Evolutionary conservation across 1,284 basidiomycete genomes (phyloP).

Genomic region (Leucoagaricus sp.): DNA sequence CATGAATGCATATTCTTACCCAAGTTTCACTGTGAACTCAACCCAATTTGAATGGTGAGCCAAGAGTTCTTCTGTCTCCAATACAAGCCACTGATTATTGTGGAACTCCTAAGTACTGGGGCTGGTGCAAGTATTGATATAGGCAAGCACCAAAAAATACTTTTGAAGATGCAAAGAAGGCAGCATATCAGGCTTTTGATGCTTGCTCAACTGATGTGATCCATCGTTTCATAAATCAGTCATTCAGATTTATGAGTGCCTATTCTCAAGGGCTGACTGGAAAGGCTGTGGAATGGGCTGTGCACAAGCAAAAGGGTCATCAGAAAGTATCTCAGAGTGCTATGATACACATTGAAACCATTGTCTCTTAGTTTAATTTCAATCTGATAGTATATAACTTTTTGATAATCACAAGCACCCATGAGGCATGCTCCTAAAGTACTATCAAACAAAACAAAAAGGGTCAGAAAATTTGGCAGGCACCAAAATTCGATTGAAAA

Average conservation of each 20-base stretch:
- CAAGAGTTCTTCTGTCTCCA: background rate
- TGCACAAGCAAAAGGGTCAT: too few species aligned
- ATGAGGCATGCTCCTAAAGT: background rate
- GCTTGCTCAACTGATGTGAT: slow-evolving; percentile 21
- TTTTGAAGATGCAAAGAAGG: slow-evolving; percentile 6
- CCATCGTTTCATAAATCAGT: slow-evolving; percentile 26
- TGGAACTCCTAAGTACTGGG: slow-evolving; percentile 4
- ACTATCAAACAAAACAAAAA: too few species aligned
- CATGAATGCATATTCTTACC: slow-evolving; percentile 14
- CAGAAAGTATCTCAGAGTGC: too few species aligned
- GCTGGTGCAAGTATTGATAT: slow-evolving; percentile 8
- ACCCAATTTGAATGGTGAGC: slow-evolving; percentile 24
- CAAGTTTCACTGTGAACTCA: slow-evolving; percentile 20
- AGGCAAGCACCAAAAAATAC: background rate
- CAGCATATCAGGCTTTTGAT: slow-evolving; percentile 2
- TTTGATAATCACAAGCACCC: too few species aligned
- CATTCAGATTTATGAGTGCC: slow-evolving; percentile 25
- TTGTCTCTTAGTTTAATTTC: too few species aligned
- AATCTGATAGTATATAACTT: too few species aligned
- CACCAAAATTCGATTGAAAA: slow-evolving; percentile 26
- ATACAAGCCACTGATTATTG: background rate
- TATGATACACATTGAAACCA: too few species aligned
- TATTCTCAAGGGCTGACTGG: slow-evolving; percentile 24
- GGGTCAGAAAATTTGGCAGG: slow-evolving; percentile 22
- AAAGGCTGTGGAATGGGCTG: too few species aligned